phyloP scores from a whole-genome alignment of 495 filamentous ascomycete species.

The Trichoderma erinaceum region DNA sequence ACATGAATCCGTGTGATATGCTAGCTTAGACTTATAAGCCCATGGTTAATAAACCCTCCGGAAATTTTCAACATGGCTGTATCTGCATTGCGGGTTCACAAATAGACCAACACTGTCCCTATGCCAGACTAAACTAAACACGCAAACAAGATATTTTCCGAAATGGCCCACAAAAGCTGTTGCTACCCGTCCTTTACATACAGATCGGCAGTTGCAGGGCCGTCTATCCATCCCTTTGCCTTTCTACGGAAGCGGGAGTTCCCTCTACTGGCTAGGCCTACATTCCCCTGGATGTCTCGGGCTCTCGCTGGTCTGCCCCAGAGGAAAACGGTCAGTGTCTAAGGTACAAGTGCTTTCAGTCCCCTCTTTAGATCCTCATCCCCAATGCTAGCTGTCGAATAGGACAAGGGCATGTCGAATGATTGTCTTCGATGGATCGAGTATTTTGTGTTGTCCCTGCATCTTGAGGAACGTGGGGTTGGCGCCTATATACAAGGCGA shows the following conservation, averaged over 20 bases:
- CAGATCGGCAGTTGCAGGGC: neutral
- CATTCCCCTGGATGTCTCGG: conserved; percentile 9
- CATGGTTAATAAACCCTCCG: neutral
- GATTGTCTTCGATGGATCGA: neutral
- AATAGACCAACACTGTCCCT: too few relatives aligned
- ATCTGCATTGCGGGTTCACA: too few relatives aligned
- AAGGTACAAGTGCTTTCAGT: neutral
- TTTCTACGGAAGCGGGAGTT: neutral
- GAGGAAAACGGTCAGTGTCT: neutral
- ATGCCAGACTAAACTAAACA: neutral
- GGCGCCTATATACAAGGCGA: too few relatives aligned
- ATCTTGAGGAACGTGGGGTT: too few relatives aligned
- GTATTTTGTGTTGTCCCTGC: neutral
- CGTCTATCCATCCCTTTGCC: neutral
- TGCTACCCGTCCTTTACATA: neutral
- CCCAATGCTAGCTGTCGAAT: neutral
- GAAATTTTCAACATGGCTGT: too few relatives aligned
- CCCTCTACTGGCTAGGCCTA: neutral
- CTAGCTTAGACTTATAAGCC: neutral
- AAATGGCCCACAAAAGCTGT: neutral
- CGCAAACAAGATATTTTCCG: neutral
- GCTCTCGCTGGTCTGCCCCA: neutral
- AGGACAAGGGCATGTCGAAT: neutral
- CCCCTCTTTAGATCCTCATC: neutral
- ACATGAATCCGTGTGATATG: too few relatives aligned